Base-by-base conservation (phyloP, 352 stramenopile genomes). In the Phytophthora citrophthora region DNA sequence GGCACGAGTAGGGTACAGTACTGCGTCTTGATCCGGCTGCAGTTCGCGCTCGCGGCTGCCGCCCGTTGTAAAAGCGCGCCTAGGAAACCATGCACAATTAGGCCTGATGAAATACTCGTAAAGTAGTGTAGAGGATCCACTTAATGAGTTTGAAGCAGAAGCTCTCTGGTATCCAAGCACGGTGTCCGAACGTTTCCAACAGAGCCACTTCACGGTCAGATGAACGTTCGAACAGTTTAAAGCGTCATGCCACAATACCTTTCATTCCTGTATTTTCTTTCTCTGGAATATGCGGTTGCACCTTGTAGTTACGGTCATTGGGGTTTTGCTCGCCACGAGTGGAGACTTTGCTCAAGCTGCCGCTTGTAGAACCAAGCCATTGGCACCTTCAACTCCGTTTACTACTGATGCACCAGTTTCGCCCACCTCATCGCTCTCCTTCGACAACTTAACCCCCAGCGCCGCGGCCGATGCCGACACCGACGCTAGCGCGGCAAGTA, bases 261-360 rank as follows among this genome's bases (percentile, higher is more conserved):
- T 53, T 48, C 48, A 60, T 49, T 60, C 10, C 16, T 44, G n/a
- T 8, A 49, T 60, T 54, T 46, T 39, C 57, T 16, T 27, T 13
- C 16, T 47, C 40, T 48, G 11, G 10, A 29, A 31, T 4, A 65
- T 65, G 57, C 40, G 40, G 41, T 29, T 60, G 47, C 29, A 54
- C 11, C 47, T 54, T 24, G 13, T 60, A 29, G 20, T 59, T 1
- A 59, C 59, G n/a, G 48, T 47, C 18, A 54, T 40, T 4, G 57
- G 31, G 18, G 48, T 15, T 2, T 44, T 65, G 11, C 48, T 65
- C n/a, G 57, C 32, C 11, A 36, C 16, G 32, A 65, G 29, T 50
- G 24, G 41, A 31, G 54, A 65, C 39, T 36, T 49, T 56, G 45
- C 55, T 9, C 15, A 4, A 3, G 34, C 45, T 11, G 44, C 44